phyloP scores from a whole-genome alignment of 176 grass and related monocot genomes.

The Musa beccarii region DNA sequence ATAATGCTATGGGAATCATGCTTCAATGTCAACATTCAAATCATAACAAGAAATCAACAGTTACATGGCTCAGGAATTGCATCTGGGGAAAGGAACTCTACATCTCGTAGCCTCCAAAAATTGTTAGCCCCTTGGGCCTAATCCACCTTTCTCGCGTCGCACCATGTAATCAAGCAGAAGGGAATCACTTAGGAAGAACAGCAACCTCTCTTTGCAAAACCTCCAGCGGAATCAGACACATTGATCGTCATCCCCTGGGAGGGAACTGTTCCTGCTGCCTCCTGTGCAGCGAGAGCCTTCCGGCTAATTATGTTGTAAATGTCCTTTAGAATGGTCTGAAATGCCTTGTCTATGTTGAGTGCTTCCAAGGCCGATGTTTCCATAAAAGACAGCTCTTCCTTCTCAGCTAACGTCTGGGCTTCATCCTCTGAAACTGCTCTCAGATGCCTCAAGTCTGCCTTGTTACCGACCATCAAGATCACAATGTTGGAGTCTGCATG shows the following conservation, averaged over 20 bases:
- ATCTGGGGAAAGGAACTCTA: too few relatives aligned
- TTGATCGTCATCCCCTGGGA: not conserved
- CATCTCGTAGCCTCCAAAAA: too few relatives aligned
- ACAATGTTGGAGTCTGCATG: conserved; percentile 19
- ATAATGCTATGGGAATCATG: too few relatives aligned
- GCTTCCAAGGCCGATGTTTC: conserved; percentile 12
- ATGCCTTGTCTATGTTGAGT: conserved; percentile 12
- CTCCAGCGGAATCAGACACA: conserved; percentile 10
- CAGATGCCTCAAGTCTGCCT: conserved; percentile 13
- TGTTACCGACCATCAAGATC: conserved; percentile 17
- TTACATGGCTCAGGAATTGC: too few relatives aligned
- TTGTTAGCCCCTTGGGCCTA: not conserved
- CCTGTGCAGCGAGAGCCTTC: conserved; percentile 11
- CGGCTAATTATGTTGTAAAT: conserved; percentile 10
- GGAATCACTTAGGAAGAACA: conserved; percentile 1
- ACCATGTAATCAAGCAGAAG: not conserved
- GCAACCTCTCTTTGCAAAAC: not conserved
- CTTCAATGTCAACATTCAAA: too few relatives aligned
- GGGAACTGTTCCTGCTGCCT: conserved; percentile 2
- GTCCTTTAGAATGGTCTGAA: conserved; percentile 7
- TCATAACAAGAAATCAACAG: too few relatives aligned
- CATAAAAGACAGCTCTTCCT: conserved; percentile 11
- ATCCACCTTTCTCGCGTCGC: not conserved
- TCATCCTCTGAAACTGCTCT: conserved; percentile 14
- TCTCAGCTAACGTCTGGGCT: conserved; percentile 7